Evolutionary conservation across 208 protist genomes (phyloP), one percentile per base, ranked within the genome.

Genomic region (Trypanosoma lewisi): DNA sequence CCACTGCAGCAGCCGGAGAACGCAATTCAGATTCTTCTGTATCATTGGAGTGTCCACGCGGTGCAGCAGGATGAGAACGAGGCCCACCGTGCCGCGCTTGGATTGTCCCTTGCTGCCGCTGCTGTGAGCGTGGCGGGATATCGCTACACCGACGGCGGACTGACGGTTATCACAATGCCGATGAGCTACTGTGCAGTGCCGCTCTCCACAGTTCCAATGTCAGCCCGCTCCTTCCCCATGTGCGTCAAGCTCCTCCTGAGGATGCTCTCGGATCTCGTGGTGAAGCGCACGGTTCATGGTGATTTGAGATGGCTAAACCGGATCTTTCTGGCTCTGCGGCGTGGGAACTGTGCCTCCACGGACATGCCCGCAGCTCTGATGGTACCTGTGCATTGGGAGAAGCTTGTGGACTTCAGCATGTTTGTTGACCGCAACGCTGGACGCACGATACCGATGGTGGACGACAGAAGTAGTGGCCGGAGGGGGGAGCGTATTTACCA

Each of bases 341-440:
- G n/a, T 39, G 30, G 23, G 11, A 41, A 25, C 30, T 28, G 4
- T 21, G 28, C 28, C 9, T 14, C 44, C 16, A 2, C 31, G 27
- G 57, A 59, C 14, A 55, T 67, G 30, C 54, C 66, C 8, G 27
- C 70, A 9, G 75, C 82, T 8, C 37, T 85, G 17, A 36, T 95
- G 21, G 27, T 90, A 31, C 77, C 82, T 6, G 68, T 92, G 21
- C 89, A 95, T 64, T 95, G 89, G 86, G 85, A 95, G 69, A 73
- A 70, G 21, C 70, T 82, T 42, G 74, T 93, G 17, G 89, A 95
- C 71, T 95, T 95, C 58, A 82, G 80, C 71, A 91, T 95, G 84
- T 95, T 90, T 74, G 70, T 82, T 11, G 89, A 95, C 63, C 85
- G 89, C 63, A 83, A 87, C 56, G 89, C 77, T 0, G 89, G 89